Evolutionary conservation across 495 filamentous ascomycete species (phyloP).

Genomic region (Podospora comata): DNA sequence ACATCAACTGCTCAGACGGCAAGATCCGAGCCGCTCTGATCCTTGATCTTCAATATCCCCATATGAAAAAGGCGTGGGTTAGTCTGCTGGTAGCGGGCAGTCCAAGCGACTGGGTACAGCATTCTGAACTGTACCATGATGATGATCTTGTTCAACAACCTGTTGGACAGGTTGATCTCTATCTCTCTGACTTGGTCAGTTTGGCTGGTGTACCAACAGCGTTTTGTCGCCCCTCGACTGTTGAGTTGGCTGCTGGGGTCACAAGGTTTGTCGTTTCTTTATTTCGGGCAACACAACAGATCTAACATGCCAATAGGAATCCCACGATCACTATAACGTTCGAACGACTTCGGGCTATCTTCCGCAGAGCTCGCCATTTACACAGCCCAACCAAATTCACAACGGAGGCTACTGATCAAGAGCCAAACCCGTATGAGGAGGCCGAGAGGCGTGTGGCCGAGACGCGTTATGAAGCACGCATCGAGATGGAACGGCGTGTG

Average conservation of each 20-base stretch:
- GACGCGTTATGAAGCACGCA: no score
- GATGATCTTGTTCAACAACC: slow-evolving; percentile 14
- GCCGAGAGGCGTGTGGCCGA: not conserved
- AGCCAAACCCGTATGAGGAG: not conserved
- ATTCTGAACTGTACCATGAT: slow-evolving; percentile 9
- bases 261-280: slow-evolving; percentile 11
- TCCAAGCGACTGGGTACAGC: slow-evolving; percentile 6
- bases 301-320: slow-evolving; percentile 17
- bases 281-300: not conserved
- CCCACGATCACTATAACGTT: slow-evolving; percentile 11
- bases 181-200: slow-evolving; percentile 18
- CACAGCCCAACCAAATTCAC: slow-evolving; percentile 3
- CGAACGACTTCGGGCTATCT: slow-evolving; percentile 14
- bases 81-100: slow-evolving; percentile 3
- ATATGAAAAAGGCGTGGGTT: slow-evolving; percentile 10
- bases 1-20: slow-evolving; percentile 15
- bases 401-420: not conserved
- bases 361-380: slow-evolving; percentile 9
- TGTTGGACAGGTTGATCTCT: slow-evolving; percentile 13
- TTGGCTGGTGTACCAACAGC: slow-evolving; percentile 13
- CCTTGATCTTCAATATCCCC: slow-evolving; percentile 14
- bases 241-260: slow-evolving; percentile 11
- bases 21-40: slow-evolving; percentile 12
- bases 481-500: no score
- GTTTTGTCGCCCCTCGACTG: slow-evolving; percentile 18